Conservation (phyloP, 306 rosid species). For the Corylus heterophylla region DNA sequence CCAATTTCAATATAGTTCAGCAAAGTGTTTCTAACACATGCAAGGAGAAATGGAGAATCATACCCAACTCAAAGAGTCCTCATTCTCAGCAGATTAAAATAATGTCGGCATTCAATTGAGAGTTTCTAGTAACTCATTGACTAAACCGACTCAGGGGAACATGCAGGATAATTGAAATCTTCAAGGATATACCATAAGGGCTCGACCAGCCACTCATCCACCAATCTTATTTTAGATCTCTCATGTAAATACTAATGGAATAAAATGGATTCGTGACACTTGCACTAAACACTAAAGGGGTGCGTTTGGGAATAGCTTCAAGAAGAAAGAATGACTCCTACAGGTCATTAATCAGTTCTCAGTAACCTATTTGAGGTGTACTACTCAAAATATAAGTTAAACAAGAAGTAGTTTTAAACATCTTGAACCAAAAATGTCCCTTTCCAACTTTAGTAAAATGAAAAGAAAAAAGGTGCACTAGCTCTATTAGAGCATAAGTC, state of each 20-base stretch:
- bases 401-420: not conserved
- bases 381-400: not conserved
- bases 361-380: not conserved
- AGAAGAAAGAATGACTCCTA: not conserved
- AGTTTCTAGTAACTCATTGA: not conserved
- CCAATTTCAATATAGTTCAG: not conserved
- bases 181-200: not conserved
- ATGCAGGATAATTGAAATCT: not conserved
- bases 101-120: not conserved
- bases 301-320: not conserved
- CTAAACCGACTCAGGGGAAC: not conserved
- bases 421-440: not conserved
- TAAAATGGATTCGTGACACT: not conserved
- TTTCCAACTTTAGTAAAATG: not conserved
- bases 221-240: not conserved
- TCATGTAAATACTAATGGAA: not conserved
- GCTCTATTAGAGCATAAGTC: not conserved
- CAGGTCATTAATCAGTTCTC: not conserved
- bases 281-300: not conserved
- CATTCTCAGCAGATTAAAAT: not conserved
- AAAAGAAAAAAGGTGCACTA: not conserved
- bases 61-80: not conserved
- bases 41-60: not conserved
- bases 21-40: not conserved
- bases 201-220: not conserved